Percentiles rank a stretch among this genome's conserved stretches.
These are phyloP conservation scores for Neurospora tetraspora DNA, from an alignment of 495 filamentous ascomycete genomes.

Conservation along the genomic window DNA sequence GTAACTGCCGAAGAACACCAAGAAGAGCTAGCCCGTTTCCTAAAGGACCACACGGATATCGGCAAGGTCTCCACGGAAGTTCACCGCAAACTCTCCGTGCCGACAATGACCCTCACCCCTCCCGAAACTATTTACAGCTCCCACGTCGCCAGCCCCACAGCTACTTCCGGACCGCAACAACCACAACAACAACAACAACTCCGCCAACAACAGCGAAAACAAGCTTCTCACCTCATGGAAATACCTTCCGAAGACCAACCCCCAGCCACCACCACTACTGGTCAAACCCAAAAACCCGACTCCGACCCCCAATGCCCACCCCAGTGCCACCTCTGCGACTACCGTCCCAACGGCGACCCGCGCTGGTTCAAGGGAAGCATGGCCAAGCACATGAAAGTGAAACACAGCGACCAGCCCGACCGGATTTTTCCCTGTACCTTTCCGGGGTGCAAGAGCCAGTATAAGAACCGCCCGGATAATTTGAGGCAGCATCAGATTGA, in stretches of 20 bases:
- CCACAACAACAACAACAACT: slow-evolving; percentile 2
- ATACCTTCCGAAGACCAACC: slow-evolving; percentile 1
- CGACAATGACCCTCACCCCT: slow-evolving; percentile 4
- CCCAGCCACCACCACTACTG: background rate
- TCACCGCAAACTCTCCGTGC: slow-evolving; percentile 3
- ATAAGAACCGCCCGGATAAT: slow-evolving; percentile 41
- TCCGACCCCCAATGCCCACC: slow-evolving; percentile 31
- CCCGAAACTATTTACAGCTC: background rate
- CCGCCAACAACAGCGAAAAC: background rate
- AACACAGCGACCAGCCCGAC: slow-evolving; percentile 33
- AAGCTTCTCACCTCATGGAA: background rate
- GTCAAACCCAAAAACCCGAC: slow-evolving; percentile 20
- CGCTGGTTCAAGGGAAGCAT: slow-evolving; percentile 45
- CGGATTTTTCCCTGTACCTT: slow-evolving; percentile 37
- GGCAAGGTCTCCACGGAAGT: background rate
- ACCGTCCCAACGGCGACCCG: slow-evolving; percentile 41
- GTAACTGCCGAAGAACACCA: slow-evolving; percentile 2
- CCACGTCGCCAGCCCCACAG: background rate
- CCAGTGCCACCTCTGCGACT: slow-evolving; percentile 37
- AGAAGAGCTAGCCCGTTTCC: slow-evolving; percentile 15
- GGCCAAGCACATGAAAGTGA: slow-evolving; percentile 41
- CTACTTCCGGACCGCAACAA: background rate
- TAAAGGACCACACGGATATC: slow-evolving; percentile 8
- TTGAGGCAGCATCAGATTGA: slow-evolving; percentile 40
- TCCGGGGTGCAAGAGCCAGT: slow-evolving; percentile 37